Evolutionary conservation across 768 basidiomycete species (phyloP).

Genomic region (Suillus spraguei): DNA sequence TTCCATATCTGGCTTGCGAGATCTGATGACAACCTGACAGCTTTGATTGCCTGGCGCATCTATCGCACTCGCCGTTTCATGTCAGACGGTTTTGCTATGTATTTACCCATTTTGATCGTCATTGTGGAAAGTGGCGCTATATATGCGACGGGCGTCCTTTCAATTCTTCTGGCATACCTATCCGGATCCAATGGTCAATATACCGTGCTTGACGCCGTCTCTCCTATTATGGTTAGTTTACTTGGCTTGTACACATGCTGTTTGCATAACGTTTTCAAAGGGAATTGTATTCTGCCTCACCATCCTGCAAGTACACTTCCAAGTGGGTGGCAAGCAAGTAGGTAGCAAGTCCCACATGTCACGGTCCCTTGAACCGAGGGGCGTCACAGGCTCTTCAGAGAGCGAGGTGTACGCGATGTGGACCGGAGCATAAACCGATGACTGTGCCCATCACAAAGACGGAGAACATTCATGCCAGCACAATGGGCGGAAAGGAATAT

Average conservation of each 20-base stretch:
- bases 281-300: slow-evolving; percentile 12
- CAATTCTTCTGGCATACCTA: slow-evolving; percentile 6
- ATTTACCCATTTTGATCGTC: slow-evolving; percentile 12
- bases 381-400: not conserved
- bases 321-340: slow-evolving; percentile 2
- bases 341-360: not conserved
- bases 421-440: not conserved
- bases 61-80: slow-evolving; percentile 6
- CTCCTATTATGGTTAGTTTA: slow-evolving; percentile 8
- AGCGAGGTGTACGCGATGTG: not conserved
- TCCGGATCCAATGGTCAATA: slow-evolving; percentile 8
- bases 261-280: not conserved
- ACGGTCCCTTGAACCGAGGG: not conserved
- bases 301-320: slow-evolving; percentile 14
- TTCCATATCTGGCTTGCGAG: not conserved
- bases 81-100: not conserved
- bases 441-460: not conserved
- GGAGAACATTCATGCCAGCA: not conserved
- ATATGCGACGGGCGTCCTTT: slow-evolving; percentile 8
- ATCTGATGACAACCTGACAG: not conserved
- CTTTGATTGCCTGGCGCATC: slow-evolving; percentile 11
- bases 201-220: not conserved
- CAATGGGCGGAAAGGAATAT: not conserved
- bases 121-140: slow-evolving; percentile 12
- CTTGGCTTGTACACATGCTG: not conserved